These are phyloP conservation scores for Lachnellula suecica DNA, from an alignment of 2,329 filamentous ascomycete genomes.

Conservation along the genomic window DNA sequence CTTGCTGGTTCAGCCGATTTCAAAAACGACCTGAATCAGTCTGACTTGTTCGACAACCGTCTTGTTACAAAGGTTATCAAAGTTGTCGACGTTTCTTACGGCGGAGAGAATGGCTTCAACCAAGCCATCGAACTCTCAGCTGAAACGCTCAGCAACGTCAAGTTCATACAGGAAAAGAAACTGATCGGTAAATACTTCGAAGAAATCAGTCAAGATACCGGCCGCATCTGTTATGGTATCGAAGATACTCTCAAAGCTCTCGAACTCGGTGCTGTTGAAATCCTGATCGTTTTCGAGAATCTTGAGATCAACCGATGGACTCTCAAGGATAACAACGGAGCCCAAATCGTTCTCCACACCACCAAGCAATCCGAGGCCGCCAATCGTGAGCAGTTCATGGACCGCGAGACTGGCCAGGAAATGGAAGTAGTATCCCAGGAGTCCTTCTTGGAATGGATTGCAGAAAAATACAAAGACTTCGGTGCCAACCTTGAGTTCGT, in stretches of 20 bases:
- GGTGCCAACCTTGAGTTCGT: constrained; percentile 96
- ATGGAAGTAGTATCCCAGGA: constrained; percentile 90
- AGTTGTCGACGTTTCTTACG: constrained; percentile 97
- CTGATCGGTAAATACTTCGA: constrained; percentile 99
- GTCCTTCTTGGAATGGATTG: constrained; percentile 99
- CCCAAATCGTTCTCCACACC: constrained; percentile 77
- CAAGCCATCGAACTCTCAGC: constrained; percentile 95
- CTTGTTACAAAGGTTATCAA: constrained; percentile 96
- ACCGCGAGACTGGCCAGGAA: constrained; percentile 93
- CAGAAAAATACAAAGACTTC: constrained; percentile 97
- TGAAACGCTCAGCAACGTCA: constrained; percentile 97
- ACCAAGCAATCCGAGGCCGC: constrained; percentile 78
- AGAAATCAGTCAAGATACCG: constrained; percentile 96
- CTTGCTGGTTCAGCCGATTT: constrained; percentile 97
- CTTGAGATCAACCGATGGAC: constrained; percentile 91
- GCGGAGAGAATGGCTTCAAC: constrained; percentile 99
- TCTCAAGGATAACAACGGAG: constrained; percentile 75
- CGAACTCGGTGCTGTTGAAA: constrained; percentile 93
- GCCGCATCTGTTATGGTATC: constrained; percentile 95
- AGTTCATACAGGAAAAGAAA: constrained; percentile 99
- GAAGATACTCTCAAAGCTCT: constrained; percentile 97
- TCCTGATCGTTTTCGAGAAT: constrained; percentile 95
- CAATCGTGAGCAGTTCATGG: constrained; percentile 84
- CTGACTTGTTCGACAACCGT: constrained; percentile 94
- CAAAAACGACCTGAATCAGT: constrained; percentile 98